Evolutionary conservation across 441 rosid genomes (phyloP).

Genomic region (Jatropha podagrica): DNA sequence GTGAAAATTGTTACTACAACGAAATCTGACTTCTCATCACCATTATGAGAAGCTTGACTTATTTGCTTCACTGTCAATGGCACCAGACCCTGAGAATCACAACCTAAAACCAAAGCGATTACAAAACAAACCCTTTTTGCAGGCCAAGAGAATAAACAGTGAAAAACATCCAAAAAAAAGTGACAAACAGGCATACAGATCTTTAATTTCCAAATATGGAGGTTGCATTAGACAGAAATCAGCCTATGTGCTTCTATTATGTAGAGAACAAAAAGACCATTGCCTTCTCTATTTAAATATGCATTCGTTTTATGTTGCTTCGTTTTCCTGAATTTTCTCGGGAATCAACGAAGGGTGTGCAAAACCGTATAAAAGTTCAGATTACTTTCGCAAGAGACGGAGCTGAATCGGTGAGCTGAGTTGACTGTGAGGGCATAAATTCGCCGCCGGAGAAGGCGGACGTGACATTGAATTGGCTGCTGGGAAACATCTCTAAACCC

Average conservation of each 20-base stretch:
- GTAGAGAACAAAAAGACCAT: neutral
- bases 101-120: no score
- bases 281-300: neutral
- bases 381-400: constrained; percentile 54
- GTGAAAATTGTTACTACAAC: constrained; percentile 33
- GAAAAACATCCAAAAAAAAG: constrained; percentile 65
- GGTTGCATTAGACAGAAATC: neutral
- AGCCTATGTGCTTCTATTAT: neutral
- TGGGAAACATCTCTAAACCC: constrained; percentile 45
- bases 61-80: no score
- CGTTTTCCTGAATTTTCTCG: neutral
- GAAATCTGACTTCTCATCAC: no score
- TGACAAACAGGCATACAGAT: neutral
- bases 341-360: constrained; percentile 3
- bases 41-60: no score
- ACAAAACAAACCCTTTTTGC: no score
- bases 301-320: neutral
- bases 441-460: constrained; percentile 60
- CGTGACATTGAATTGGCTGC: constrained; percentile 53
- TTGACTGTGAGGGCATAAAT: constrained; percentile 62
- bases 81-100: no score
- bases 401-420: constrained; percentile 45
- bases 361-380: neutral
- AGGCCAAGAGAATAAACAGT: no score
- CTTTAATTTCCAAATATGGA: neutral